Evolutionary conservation across 2,329 filamentous ascomycete species (phyloP).

Genomic region (Nigrospora sphaerica): DNA sequence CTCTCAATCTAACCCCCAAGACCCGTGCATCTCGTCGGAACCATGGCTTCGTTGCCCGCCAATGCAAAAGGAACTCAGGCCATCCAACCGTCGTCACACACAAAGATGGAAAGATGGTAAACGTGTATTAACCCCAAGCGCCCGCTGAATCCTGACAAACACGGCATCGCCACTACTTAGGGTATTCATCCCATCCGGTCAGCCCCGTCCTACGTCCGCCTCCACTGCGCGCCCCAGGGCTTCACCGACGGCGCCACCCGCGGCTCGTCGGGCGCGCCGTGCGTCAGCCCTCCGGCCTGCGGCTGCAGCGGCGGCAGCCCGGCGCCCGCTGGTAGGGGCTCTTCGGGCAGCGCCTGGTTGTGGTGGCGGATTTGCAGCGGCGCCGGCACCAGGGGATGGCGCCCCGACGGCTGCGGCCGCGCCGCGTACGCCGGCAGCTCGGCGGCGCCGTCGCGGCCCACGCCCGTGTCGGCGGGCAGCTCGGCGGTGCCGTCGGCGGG

Average conservation of each 20-base stretch:
- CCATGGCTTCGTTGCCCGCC: neutral
- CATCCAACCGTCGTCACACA: no score
- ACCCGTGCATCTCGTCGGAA: no score
- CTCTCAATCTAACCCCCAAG: neutral
- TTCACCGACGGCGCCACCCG: neutral
- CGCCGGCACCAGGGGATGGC: neutral
- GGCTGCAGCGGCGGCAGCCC: neutral
- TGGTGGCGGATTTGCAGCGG: neutral
- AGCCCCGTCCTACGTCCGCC: neutral
- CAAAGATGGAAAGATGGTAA: no score
- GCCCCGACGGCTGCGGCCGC: neutral
- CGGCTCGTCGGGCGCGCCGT: neutral
- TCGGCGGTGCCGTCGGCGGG: neutral
- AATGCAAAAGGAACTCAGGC: neutral
- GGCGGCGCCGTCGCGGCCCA: neutral
- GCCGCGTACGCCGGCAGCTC: neutral
- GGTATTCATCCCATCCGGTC: no score
- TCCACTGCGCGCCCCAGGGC: neutral
- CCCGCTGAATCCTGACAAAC: no score
- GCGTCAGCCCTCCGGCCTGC: neutral
- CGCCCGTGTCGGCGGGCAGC: neutral
- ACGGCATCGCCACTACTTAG: no score
- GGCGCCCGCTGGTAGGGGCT: neutral
- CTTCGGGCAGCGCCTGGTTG: neutral
- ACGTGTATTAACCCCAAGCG: no score